Evolutionary conservation across 2,329 filamentous ascomycete genomes (phyloP).

Genomic region (Phialocephala sp.): DNA sequence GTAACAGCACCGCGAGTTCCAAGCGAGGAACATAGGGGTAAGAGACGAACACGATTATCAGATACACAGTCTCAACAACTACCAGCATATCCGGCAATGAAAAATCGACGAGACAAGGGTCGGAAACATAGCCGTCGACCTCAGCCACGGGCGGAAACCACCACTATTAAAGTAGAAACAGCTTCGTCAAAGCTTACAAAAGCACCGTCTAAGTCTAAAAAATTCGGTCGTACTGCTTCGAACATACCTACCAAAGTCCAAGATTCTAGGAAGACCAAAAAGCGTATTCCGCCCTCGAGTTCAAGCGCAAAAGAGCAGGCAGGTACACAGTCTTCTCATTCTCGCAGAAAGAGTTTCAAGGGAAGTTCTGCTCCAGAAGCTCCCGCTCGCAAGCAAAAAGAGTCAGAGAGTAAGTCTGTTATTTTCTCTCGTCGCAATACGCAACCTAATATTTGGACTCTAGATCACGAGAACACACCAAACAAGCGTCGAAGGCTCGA

Average conservation of each 20-base stretch:
- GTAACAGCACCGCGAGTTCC: slow-evolving; percentile 7
- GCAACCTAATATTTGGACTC: slow-evolving; percentile 13
- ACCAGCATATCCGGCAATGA: not conserved
- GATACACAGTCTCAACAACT: slow-evolving; percentile 15
- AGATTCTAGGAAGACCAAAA: slow-evolving; percentile 15
- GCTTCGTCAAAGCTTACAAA: slow-evolving; percentile 35
- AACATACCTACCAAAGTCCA: slow-evolving; percentile 12
- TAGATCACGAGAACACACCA: not conserved
- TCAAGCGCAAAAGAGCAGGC: not conserved
- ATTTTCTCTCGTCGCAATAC: not conserved
- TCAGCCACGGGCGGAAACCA: not conserved
- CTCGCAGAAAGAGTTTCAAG: slow-evolving; percentile 17
- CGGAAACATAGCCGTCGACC: not conserved
- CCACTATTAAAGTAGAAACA: slow-evolving; percentile 27
- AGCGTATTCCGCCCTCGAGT: slow-evolving; percentile 11
- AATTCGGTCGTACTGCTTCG: slow-evolving; percentile 2
- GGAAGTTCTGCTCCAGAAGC: slow-evolving; percentile 14
- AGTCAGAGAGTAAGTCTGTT: slow-evolving; percentile 21
- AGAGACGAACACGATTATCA: slow-evolving; percentile 22
- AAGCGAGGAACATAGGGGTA: slow-evolving; percentile 15
- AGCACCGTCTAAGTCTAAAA: slow-evolving; percentile 12
- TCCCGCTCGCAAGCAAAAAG: slow-evolving; percentile 24
- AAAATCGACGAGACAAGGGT: not conserved
- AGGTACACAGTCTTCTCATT: slow-evolving; percentile 11
- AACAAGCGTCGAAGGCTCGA: slow-evolving; percentile 23